phyloP scores from a whole-genome alignment of 257 asterid species.

The Parsonsia alboflavescens region DNA sequence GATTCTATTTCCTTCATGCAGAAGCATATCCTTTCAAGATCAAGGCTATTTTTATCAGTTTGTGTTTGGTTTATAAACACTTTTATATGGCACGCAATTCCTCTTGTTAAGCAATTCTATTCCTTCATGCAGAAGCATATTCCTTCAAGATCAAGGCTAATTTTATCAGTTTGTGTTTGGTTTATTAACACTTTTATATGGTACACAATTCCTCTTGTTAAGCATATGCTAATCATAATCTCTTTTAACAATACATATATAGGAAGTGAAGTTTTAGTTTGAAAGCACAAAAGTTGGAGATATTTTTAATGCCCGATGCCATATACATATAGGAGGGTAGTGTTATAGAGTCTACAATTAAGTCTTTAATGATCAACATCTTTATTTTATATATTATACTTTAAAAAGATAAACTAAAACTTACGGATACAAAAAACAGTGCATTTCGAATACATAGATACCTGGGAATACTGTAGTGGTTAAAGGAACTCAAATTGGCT shows the following conservation, averaged over 20 bases:
- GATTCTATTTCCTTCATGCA: background rate
- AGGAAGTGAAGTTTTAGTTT: background rate
- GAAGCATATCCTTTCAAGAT: background rate
- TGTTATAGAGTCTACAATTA: too few relatives aligned
- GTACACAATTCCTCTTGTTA: background rate
- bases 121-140: background rate
- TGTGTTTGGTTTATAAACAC: background rate
- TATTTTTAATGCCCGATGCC: too few relatives aligned
- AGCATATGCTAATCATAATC: background rate
- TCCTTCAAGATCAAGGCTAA: background rate
- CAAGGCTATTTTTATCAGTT: background rate
- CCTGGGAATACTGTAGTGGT: too few relatives aligned
- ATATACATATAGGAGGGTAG: too few relatives aligned
- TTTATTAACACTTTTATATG: background rate
- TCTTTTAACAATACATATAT: background rate
- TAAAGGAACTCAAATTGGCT: too few relatives aligned
- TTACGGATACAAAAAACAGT: too few relatives aligned
- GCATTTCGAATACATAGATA: too few relatives aligned
- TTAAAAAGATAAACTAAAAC: too few relatives aligned
- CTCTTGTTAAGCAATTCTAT: background rate
- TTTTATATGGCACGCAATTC: background rate
- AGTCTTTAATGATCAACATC: too few relatives aligned
- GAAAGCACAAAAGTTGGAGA: background rate
- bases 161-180: background rate
- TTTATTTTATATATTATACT: too few relatives aligned